Base-by-base conservation (phyloP, 306 rosid genomes). In the Cicer chorassanicum region DNA sequence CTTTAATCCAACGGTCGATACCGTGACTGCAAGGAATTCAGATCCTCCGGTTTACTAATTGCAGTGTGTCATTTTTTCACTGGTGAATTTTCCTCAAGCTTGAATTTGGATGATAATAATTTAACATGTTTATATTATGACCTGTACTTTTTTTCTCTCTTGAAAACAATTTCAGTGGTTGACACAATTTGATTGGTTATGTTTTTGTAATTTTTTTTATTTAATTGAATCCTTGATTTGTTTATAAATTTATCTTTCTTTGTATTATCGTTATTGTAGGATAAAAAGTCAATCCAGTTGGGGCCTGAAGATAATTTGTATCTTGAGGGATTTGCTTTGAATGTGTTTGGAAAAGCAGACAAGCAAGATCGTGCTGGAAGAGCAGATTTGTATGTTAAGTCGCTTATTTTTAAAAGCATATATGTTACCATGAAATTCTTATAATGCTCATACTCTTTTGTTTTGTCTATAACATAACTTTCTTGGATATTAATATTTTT, bases 361-460 rank as follows among this genome's bases (percentile, higher is more conserved):
- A 95, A 95, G 88, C 98, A 95, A 81, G 99, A 95, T 79, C 98
- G 88, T 78, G 91, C 97, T 50, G 97, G 97, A 42, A 88, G 96
- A 82, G 91, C 98, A 15, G 99, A 95, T 83, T 80, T 95, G 99
- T 95, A 84, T 24, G 92, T 77, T 60, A 40, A 41, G 19, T 43
- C 7, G 7, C n/a, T 39, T 40, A 16, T 63, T 65, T 62, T 7
- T 34, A 2, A 64, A 59, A 64, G 36, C 42, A 41, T 9, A 5
- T 43, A 50, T 49, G 24, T 57, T 15, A 24, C 42, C 64, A 12
- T 34, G 6, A 3, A 44, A 3, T 64, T 65, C 24, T 6, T 70
- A n/a, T 29, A 45, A 66, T 46, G 44, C 49, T 34, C 18, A 21
- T 29, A 8, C 70, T 75, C 48, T 45, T 67, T 63, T 49, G 2